Conservation (phyloP, 2,329 filamentous ascomycete species). For the Colletotrichum chlorophyti region DNA sequence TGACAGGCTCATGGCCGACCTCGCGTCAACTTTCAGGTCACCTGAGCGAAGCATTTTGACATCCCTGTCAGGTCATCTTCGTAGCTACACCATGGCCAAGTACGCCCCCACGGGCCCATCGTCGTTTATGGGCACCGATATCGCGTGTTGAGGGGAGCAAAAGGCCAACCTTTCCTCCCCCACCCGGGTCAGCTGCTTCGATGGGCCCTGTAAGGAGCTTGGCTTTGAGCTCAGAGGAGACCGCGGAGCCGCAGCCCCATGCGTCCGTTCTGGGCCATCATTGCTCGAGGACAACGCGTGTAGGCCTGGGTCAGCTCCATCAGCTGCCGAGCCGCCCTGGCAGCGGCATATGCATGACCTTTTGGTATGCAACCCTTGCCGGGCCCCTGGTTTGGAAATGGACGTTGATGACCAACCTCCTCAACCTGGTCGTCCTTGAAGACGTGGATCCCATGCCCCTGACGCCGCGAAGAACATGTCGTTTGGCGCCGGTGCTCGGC, state of each 20-base stretch:
- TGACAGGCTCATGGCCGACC: slow-evolving; percentile 3
- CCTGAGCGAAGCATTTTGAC: slow-evolving; percentile 23
- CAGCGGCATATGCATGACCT: not conserved
- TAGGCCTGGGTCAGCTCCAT: slow-evolving; percentile 11
- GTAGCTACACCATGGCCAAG: not conserved
- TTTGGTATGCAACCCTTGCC: slow-evolving; percentile 4
- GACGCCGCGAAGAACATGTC: slow-evolving; percentile 15
- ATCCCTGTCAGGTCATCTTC: slow-evolving; percentile 5
- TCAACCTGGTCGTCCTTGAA: slow-evolving; percentile 13
- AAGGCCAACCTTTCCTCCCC: slow-evolving; percentile 1
- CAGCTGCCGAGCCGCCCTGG: slow-evolving; percentile 20
- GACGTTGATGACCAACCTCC: not conserved
- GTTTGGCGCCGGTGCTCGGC: slow-evolving; percentile 4
- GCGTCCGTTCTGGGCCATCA: not conserved
- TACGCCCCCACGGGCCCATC: slow-evolving; percentile 25
- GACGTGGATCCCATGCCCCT: slow-evolving; percentile 10
- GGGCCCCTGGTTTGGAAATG: not conserved
- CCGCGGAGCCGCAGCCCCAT: slow-evolving; percentile 17
- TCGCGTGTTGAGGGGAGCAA: slow-evolving; percentile 8
- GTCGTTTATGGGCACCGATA: slow-evolving; percentile 21
- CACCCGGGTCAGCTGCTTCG: slow-evolving; percentile 4
- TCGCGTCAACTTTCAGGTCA: slow-evolving; percentile 24
- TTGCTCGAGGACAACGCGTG: not conserved
- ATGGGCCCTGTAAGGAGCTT: not conserved
- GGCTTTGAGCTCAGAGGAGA: not conserved